phyloP scores from a whole-genome alignment of 768 basidiomycete species.

The Rubroboletus satanas region DNA sequence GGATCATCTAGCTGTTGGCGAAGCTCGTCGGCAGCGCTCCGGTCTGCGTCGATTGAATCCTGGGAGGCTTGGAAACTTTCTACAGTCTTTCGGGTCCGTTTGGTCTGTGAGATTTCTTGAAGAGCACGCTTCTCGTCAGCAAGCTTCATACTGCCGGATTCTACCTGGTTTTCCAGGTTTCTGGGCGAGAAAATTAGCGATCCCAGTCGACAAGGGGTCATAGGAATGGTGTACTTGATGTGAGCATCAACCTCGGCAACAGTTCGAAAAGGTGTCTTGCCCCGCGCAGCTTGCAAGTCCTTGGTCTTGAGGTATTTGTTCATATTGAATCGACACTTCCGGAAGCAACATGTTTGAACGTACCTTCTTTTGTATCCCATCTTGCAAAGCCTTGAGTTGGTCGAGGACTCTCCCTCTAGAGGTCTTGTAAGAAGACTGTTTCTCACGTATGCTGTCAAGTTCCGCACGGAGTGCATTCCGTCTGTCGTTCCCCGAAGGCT shows the following conservation, averaged over 20 bases:
- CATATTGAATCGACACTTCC: neutral
- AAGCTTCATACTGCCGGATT: constrained; percentile 87
- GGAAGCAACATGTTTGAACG: neutral
- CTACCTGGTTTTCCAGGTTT: constrained; percentile 83
- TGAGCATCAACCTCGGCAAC: constrained; percentile 84
- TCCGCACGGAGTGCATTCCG: constrained; percentile 71
- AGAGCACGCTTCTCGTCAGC: constrained; percentile 95
- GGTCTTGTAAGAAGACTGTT: constrained; percentile 75
- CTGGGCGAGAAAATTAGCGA: constrained; percentile 37
- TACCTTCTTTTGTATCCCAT: constrained; percentile 80
- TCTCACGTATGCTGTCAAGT: constrained; percentile 70
- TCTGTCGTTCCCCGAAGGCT: constrained; percentile 65
- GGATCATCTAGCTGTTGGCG: constrained; percentile 88
- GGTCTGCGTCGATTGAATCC: constrained; percentile 76
- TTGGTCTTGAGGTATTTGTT: constrained; percentile 55
- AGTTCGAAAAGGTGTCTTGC: constrained; percentile 75
- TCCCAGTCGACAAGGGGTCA: neutral
- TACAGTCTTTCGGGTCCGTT: constrained; percentile 67
- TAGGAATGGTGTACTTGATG: constrained; percentile 58
- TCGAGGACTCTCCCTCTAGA: constrained; percentile 69
- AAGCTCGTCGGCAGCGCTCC: constrained; percentile 69
- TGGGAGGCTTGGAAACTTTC: constrained; percentile 81
- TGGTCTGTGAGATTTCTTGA: constrained; percentile 76
- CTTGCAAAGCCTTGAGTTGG: constrained; percentile 76
- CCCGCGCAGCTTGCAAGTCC: constrained; percentile 77